Evolutionary conservation across 2,329 filamentous ascomycete species (phyloP), one percentile per base, ranked within the genome.

Genomic region (Fusarium tuaranense): DNA sequence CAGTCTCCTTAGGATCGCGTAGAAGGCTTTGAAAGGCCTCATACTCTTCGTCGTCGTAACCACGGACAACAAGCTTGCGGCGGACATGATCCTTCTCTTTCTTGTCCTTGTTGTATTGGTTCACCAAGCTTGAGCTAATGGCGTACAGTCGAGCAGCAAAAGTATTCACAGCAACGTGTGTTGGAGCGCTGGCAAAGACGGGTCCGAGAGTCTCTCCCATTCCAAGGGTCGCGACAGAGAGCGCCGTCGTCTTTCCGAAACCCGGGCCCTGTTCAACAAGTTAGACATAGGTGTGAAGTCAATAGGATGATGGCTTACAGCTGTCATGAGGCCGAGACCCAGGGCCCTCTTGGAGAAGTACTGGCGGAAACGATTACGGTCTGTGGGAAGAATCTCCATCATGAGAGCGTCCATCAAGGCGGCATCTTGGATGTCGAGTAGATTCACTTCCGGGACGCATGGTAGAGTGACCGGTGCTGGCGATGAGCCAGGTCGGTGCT

Each of bases 111-210:
- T 39, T 39, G 8, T 10, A 12, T 12, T 18, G 18, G 18, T 39
- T 5, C 1, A n/a, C 18, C 0, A 39, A 0, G 0, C 18, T 5
- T 18, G 38, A 39, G 38, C 8, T n/a, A 0, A 39, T 18, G 4
- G 38, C 18, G 4, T 39, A n/a, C 9, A 39, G 18, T n/a, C 38
- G 7, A 16, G 7, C 7, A 9, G 36, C 36, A 9, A 39, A 39
- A 7, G 16, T 39, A n/a, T 39, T n/a, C 2, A 39, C 38, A 5
- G 38, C 38, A 5, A 39, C 38, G 9, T 39, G 8, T 18, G 38
- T 39, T n/a, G 38, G 18, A 9, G 38, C 38, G 18, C 38, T 39
- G 4, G 38, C 38, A 7, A n/a, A 39, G 0, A 39, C n/a, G 4
- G 38, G 38, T 1, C 38, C 38, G 4, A 39, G 38, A 10, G 4